Conservation (phyloP, 1,139 yeast species). For the Lizanozyma gosingica region DNA sequence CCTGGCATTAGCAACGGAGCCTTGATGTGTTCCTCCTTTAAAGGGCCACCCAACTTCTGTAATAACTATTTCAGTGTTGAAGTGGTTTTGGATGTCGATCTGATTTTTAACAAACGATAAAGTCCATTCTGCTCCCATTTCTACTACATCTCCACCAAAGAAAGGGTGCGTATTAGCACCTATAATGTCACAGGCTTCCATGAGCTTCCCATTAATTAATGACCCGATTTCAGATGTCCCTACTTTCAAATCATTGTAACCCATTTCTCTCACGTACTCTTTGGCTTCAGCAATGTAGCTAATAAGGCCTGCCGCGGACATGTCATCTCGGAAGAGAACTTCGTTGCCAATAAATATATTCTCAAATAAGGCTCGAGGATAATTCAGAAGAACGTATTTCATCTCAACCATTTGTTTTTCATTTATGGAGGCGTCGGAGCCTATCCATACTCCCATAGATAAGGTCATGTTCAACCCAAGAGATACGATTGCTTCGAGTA, state of each 20-base stretch:
- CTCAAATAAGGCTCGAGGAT: conserved; percentile 41
- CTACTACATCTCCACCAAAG: conserved; percentile 48
- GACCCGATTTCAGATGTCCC: conserved; percentile 54
- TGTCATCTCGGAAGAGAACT: conserved; percentile 48
- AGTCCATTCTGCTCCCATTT: conserved; percentile 46
- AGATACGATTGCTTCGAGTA: conserved; percentile 44
- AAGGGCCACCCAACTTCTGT: conserved; percentile 73
- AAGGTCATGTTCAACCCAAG: conserved; percentile 47
- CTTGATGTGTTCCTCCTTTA: conserved; percentile 42
- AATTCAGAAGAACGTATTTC: conserved; percentile 30
- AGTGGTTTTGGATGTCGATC: conserved; percentile 17
- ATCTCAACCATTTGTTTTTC: conserved; percentile 33
- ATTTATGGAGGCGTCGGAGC: conserved; percentile 31
- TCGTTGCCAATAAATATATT: conserved; percentile 56
- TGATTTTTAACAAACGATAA: conserved; percentile 39
- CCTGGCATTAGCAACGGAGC: conserved; percentile 36
- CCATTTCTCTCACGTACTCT: conserved; percentile 22
- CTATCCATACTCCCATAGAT: conserved; percentile 60
- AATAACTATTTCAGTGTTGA: conserved; percentile 28
- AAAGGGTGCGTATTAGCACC: conserved; percentile 68
- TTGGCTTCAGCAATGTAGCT: conserved; percentile 36
- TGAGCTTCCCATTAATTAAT: conserved; percentile 21
- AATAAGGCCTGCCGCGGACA: conserved; percentile 26
- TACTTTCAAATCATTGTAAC: conserved; percentile 32
- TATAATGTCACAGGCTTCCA: conserved; percentile 41